Conservation (phyloP, 2,329 filamentous ascomycete genomes). For the Stemphylium lycopersici region DNA sequence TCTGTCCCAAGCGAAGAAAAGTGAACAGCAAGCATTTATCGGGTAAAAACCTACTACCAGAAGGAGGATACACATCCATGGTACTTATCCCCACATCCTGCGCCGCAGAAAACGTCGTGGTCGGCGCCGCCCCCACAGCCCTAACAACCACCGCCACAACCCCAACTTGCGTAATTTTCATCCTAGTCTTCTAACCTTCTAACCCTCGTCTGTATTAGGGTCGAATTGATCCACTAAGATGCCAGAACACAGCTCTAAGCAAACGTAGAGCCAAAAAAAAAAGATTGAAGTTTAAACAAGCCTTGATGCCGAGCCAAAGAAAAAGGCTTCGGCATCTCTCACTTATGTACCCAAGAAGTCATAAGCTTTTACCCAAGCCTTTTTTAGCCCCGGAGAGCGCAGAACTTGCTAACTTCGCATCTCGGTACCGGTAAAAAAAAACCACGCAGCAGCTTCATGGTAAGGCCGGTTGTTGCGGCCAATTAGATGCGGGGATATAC, state of each 20-base stretch:
- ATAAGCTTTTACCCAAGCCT: not conserved
- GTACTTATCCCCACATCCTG: constrained; percentile 23
- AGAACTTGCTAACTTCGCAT: too few species aligned
- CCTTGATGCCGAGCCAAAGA: not conserved
- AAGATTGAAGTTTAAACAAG: not conserved
- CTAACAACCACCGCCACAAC: constrained; percentile 19
- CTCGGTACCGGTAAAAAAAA: not conserved
- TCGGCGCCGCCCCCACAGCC: constrained; percentile 18
- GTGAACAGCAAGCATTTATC: too few species aligned
- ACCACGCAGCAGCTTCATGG: not conserved
- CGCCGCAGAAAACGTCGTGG: constrained; percentile 22
- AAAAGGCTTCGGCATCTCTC: not conserved
- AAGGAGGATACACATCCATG: constrained; percentile 30
- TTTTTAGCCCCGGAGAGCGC: too few species aligned
- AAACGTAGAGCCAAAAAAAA: not conserved
- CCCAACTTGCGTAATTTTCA: constrained; percentile 9
- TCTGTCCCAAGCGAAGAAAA: not conserved
- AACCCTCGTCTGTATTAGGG: too few species aligned
- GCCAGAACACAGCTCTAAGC: not conserved
- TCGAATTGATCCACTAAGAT: too few species aligned
- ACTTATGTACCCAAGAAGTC: not conserved
- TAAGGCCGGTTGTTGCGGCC: not conserved
- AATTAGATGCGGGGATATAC: not conserved
- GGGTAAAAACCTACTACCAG: constrained; percentile 27
- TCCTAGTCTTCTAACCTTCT: constrained; percentile 7